Conservation (phyloP, 1,284 basidiomycete species). For the Peniophora sp. region DNA sequence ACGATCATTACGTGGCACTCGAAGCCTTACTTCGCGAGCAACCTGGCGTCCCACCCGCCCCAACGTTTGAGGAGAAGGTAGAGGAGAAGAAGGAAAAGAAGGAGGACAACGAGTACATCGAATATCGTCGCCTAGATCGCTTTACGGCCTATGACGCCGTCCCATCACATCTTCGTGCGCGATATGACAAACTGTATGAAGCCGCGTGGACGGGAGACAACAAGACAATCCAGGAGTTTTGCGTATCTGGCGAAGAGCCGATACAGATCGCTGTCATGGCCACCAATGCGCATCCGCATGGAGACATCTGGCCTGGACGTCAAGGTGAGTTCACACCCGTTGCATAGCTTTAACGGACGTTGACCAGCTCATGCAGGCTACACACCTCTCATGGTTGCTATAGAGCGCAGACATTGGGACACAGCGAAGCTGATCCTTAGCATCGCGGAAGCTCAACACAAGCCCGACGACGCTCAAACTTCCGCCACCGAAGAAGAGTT, state of each 20-base stretch:
- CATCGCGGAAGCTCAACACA: constrained; percentile 43
- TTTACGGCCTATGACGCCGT: not conserved
- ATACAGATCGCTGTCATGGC: constrained; percentile 35
- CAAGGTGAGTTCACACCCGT: not conserved
- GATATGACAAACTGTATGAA: constrained; percentile 43
- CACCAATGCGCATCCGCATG: not conserved
- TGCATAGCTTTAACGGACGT: not conserved
- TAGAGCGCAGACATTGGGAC: constrained; percentile 33
- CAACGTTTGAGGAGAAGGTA: too few species aligned
- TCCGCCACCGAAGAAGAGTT: constrained; percentile 13
- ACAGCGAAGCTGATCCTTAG: constrained; percentile 43
- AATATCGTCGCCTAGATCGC: not conserved
- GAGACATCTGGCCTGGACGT: not conserved
- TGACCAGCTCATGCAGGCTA: not conserved
- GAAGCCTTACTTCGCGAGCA: too few species aligned
- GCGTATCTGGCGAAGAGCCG: constrained; percentile 31
- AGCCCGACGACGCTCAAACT: constrained; percentile 24
- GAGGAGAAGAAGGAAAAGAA: too few species aligned
- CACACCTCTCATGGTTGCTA: constrained; percentile 36
- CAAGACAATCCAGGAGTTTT: constrained; percentile 37
- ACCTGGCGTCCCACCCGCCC: too few species aligned
- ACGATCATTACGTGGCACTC: too few species aligned
- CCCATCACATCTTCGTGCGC: constrained; percentile 15
- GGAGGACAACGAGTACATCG: too few species aligned
- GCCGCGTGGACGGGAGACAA: constrained; percentile 42